Evolutionary conservation across 192 early-diverging fungal species (phyloP).

Genomic region (Backusella luteola): DNA sequence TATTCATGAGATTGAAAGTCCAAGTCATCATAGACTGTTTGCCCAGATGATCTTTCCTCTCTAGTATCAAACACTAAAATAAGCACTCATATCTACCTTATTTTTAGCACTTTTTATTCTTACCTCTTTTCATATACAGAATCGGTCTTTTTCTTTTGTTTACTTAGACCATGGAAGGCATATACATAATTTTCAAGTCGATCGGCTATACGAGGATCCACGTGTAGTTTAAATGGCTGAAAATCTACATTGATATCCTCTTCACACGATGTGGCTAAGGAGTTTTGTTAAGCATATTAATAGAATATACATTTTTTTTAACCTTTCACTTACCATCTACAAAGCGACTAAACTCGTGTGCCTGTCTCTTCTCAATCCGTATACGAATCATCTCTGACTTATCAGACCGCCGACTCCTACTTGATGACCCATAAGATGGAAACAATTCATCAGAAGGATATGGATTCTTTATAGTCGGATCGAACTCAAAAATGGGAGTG

Average conservation of each 20-base stretch:
- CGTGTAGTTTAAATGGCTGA: slow-evolving; percentile 43
- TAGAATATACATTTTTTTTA: too few species aligned
- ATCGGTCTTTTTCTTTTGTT: not conserved
- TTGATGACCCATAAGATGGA: not conserved
- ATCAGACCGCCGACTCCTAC: not conserved
- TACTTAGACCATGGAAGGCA: slow-evolving; percentile 24
- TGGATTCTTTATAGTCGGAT: not conserved
- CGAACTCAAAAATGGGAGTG: slow-evolving; percentile 7
- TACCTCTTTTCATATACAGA: not conserved
- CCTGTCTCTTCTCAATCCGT: slow-evolving; percentile 22
- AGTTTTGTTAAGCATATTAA: too few species aligned
- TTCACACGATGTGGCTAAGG: slow-evolving; percentile 4
- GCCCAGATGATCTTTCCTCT: not conserved
- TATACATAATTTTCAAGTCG: slow-evolving; percentile 44
- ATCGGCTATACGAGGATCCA: slow-evolving; percentile 47
- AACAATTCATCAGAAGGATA: not conserved
- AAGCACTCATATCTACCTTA: not conserved
- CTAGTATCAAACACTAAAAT: not conserved
- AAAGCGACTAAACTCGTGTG: slow-evolving; percentile 12
- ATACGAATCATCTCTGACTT: slow-evolving; percentile 19
- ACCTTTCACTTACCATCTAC: slow-evolving; percentile 6
- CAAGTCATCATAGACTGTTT: not conserved
- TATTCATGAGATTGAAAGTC: slow-evolving; percentile 8
- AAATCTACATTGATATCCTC: slow-evolving; percentile 44
- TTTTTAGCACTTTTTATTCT: not conserved